Evolutionary conservation across 1,284 basidiomycete species (phyloP).

Genomic region (Leccinum variabile): DNA sequence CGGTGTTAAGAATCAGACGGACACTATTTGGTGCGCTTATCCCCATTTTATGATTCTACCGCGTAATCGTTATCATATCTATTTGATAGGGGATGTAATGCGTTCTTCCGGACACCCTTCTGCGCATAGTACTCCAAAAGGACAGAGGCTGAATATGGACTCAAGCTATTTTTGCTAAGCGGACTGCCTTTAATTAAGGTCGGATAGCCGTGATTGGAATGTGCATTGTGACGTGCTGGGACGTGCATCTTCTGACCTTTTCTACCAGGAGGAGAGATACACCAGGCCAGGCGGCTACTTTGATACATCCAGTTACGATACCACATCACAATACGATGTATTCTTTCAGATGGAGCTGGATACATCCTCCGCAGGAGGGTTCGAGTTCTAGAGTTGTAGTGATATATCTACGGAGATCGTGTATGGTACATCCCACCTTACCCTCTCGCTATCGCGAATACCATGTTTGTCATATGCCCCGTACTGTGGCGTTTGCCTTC

Average conservation of each 20-base stretch:
- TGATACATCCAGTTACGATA: constrained; percentile 24
- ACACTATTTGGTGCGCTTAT: constrained; percentile 25
- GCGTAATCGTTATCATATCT: constrained; percentile 3
- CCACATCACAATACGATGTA: constrained; percentile 1
- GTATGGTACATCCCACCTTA: not conserved
- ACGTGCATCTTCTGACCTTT: constrained; percentile 20
- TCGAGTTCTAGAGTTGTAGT: not conserved
- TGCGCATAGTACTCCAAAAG: constrained; percentile 26
- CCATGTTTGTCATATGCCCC: not conserved
- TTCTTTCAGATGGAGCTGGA: not conserved
- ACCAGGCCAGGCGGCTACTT: not conserved
- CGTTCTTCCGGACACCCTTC: constrained; percentile 27
- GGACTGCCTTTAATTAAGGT: constrained; percentile 17
- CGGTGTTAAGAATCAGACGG: constrained; percentile 29
- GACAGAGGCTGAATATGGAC: constrained; percentile 22
- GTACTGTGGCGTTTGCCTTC: not conserved
- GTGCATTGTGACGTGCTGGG: constrained; percentile 9
- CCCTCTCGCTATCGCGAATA: not conserved
- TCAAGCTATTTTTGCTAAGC: constrained; percentile 15
- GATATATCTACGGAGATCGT: not conserved
- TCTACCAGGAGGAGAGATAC: constrained; percentile 17
- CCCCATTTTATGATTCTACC: constrained; percentile 2
- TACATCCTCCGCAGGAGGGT: not conserved
- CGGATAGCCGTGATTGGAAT: constrained; percentile 8
- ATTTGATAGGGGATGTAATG: constrained; percentile 24